Conservation (phyloP, 345 rosid genomes). For the Eucalyptus sideroxylon region DNA sequence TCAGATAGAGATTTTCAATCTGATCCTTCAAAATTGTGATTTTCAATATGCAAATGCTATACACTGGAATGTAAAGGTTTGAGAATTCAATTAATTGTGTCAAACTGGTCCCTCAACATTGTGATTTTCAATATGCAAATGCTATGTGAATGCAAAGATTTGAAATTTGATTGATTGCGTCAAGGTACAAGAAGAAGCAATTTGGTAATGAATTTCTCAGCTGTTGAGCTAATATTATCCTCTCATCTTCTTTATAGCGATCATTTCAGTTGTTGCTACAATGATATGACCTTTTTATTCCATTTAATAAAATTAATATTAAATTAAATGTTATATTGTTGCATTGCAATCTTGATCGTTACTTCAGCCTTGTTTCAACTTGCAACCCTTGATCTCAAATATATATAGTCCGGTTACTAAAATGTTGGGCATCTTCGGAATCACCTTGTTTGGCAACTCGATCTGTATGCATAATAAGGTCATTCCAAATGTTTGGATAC, state of each 20-base stretch:
- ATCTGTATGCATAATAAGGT: neutral
- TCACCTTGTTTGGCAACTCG: neutral
- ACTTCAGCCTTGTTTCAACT: neutral
- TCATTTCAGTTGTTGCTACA: neutral
- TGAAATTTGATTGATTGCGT: neutral
- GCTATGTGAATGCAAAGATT: neutral
- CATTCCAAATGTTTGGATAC: neutral
- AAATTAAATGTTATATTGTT: neutral
- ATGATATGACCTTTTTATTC: neutral
- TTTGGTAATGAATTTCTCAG: neutral
- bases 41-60: neutral
- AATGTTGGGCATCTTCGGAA: neutral
- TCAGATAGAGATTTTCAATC: neutral
- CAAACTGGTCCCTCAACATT: neutral
- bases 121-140: neutral
- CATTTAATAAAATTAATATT: neutral
- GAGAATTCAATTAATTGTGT: neutral
- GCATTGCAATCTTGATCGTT: neutral
- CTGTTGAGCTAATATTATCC: neutral
- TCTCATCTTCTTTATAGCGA: neutral
- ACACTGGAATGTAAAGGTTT: neutral
- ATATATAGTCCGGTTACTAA: neutral
- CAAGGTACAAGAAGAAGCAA: neutral
- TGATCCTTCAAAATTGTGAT: neutral
- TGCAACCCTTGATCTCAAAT: neutral